These are phyloP conservation scores for Dactylonectria estremocensis DNA, from an alignment of 2,329 filamentous ascomycete genomes.

Conservation along the genomic window DNA sequence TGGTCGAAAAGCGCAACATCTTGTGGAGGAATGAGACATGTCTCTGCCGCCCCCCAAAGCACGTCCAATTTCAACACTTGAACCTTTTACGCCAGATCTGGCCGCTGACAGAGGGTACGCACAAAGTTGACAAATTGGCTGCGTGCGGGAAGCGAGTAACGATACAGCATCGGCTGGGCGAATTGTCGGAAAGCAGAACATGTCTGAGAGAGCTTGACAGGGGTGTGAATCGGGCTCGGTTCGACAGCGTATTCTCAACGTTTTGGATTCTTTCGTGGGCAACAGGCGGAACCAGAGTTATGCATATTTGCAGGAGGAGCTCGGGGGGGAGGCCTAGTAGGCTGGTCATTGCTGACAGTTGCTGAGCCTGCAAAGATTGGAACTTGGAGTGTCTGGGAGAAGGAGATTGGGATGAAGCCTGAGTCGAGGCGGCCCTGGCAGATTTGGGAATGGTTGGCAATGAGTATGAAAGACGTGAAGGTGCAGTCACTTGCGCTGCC, in stretches of 20 bases:
- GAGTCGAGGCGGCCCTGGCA: no score
- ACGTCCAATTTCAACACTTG: neutral
- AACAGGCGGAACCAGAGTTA: neutral
- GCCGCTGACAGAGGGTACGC: neutral
- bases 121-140: neutral
- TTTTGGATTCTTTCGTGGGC: neutral
- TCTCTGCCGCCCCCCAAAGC: neutral
- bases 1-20: neutral
- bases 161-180: neutral
- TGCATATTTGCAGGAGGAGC: slow-evolving; percentile 1
- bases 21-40: neutral
- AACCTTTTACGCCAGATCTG: neutral
- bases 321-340: neutral
- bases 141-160: neutral
- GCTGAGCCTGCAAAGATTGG: neutral
- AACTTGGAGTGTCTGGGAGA: neutral
- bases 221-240: neutral
- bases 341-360: neutral
- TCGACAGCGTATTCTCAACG: neutral
- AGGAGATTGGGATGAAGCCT: no score
- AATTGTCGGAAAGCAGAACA: neutral
- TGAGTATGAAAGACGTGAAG: no score
- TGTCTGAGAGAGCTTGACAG: neutral
- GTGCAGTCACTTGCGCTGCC: no score
- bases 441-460: no score